These are phyloP conservation scores for Pseudogymnoascus sp. DNA, from an alignment of 2,329 filamentous ascomycete genomes.

Conservation along the genomic window DNA sequence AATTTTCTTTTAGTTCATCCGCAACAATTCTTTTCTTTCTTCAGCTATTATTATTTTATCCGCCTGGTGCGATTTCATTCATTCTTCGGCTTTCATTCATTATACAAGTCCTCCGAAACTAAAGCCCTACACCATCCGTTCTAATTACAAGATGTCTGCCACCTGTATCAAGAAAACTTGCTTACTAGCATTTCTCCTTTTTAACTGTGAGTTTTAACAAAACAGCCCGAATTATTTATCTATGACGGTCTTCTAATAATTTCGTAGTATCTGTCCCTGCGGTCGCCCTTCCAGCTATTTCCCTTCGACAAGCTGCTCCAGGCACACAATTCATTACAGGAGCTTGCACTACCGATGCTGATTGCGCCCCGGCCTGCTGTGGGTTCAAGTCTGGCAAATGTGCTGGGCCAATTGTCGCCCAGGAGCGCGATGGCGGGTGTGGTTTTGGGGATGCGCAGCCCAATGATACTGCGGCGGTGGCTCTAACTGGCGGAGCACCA, in stretches of 20 bases:
- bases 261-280: not conserved
- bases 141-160: not conserved
- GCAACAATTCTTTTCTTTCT: not conserved
- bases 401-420: constrained; percentile 29
- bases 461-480: constrained; percentile 14
- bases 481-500: constrained; percentile 10
- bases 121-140: not conserved
- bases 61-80: constrained; percentile 5
- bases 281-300: not conserved
- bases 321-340: constrained; percentile 26
- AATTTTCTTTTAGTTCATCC: not conserved
- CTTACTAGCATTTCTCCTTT: constrained; percentile 1
- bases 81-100: not conserved
- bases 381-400: constrained; percentile 25
- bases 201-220: not conserved
- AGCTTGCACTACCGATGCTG: constrained; percentile 18
- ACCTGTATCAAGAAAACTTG: not conserved
- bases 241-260: not conserved
- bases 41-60: not conserved
- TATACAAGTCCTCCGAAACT: not conserved
- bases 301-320: constrained; percentile 11
- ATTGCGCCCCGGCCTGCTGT: constrained; percentile 15
- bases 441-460: constrained; percentile 23
- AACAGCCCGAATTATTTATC: not conserved
- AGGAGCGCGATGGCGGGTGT: constrained; percentile 30